Base-by-base conservation (phyloP, 331 rosid species). In the Acacia concinna region DNA sequence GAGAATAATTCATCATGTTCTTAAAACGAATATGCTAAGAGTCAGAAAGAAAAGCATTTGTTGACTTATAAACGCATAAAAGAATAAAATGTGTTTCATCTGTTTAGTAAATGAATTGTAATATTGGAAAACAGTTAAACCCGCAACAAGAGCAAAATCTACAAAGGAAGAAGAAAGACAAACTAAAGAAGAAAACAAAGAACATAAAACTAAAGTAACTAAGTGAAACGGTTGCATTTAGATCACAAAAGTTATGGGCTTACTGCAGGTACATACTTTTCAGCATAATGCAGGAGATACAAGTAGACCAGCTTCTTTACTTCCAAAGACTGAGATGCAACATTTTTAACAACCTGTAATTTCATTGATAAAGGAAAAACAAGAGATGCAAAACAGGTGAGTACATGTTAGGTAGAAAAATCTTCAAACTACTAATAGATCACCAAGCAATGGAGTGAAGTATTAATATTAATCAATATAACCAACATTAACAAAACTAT, bases 241-340 rank as follows among this genome's bases (percentile, higher is more conserved):
- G 35, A 49, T 43, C 17, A 20, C 62, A 49, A 23, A 71, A 37
- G 3, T 17, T 75, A 21, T 21, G 32, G 34, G 82, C 74, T 68
- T 51, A 31, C 49, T 13, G 35, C 68, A 21, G 40, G 28, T 31
- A 74, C 97, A 66, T 96, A 96, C 99, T 89, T 91, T 79, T 96
- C 97, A 74, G 99, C 99, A 74, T 96, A 96, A 82, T 96, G 99
- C 82, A 91, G 79, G 73, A 96, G 95, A 86, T 93, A 96, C 88
- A 96, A 81, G 89, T 93, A 96, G 35, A 84, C 99, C 18, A 96
- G 94, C 94, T 96, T 96, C 92, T 95, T 95, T 80, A 95, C 94
- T 81, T 96, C 97, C 91, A 89, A 80, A 0, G 98, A 88, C 72
- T 88, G 97, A 20, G 98, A 81, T 38, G 99, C 99, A 64, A 96